Percentiles rank a stretch among this genome's conserved stretches.
Evolutionary conservation across 805 yeast species (phyloP).

Genomic region (Danielia oregonensis): DNA sequence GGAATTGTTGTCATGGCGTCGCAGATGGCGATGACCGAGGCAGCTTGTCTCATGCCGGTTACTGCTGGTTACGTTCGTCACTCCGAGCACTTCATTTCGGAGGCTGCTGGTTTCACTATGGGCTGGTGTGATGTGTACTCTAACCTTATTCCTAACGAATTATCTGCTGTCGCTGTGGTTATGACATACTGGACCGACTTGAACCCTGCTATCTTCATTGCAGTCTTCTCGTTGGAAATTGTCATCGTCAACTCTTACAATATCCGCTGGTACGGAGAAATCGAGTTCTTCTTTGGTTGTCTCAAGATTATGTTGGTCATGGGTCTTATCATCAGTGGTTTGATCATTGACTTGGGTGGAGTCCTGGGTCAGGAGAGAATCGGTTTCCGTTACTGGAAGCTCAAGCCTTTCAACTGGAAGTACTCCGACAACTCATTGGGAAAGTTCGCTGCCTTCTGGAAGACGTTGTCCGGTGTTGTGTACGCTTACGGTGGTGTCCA

Average conservation of each 20-base stretch:
- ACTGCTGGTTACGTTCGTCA: conserved; percentile 35
- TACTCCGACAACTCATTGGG: conserved; percentile 19
- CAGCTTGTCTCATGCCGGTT: conserved; percentile 34
- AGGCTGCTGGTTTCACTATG: conserved; percentile 43
- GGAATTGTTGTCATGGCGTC: conserved; percentile 34
- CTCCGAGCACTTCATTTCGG: conserved; percentile 38
- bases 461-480: conserved; percentile 36
- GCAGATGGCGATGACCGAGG: conserved; percentile 39
- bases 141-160: conserved; percentile 35
- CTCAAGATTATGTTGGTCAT: conserved; percentile 22
- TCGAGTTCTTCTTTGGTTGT: conserved; percentile 24
- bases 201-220: conserved; percentile 24
- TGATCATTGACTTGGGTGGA: conserved; percentile 5
- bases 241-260: conserved; percentile 24
- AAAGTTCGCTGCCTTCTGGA: conserved; percentile 27
- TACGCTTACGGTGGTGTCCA: conserved; percentile 34
- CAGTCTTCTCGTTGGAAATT: conserved; percentile 18
- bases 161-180: conserved; percentile 27
- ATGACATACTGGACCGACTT: conserved; percentile 22
- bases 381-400: conserved; percentile 40
- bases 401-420: conserved; percentile 33
- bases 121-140: conserved; percentile 43
- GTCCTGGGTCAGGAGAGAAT: conserved; percentile 19
- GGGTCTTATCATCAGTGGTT: conserved; percentile 8
- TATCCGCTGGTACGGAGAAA: conserved; percentile 33